Evolutionary conservation across 805 yeast genomes (phyloP).

Genomic region (Saccharomycopsis selenospora): DNA sequence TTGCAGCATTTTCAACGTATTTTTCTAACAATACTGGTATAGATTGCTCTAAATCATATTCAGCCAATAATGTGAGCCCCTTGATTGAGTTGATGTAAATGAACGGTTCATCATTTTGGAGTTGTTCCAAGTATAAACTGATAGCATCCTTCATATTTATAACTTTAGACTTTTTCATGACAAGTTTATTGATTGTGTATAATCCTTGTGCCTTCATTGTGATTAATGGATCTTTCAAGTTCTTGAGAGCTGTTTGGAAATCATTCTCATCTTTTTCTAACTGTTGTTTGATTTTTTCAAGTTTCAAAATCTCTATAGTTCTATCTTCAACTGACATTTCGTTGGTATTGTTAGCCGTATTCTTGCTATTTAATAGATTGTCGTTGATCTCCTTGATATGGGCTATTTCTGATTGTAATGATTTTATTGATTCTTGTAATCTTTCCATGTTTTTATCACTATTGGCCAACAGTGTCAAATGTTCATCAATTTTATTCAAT

Average conservation of each 20-base stretch:
- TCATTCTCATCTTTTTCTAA: constrained; percentile 33
- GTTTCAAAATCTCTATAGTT: constrained; percentile 9
- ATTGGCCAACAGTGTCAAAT: constrained; percentile 18
- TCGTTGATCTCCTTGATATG: constrained; percentile 2
- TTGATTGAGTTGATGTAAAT: constrained; percentile 79
- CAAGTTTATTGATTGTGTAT: constrained; percentile 49
- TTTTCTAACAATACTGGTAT: constrained; percentile 33
- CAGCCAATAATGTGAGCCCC: constrained; percentile 60
- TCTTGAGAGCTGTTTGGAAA: constrained; percentile 54
- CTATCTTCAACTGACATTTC: constrained; percentile 12
- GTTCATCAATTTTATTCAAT: constrained; percentile 28
- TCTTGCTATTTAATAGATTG: neutral
- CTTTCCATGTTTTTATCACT: neutral
- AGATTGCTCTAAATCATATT: constrained; percentile 33
- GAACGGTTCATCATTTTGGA: constrained; percentile 78
- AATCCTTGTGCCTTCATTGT: constrained; percentile 88
- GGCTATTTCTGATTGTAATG: constrained; percentile 1
- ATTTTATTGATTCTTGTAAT: neutral
- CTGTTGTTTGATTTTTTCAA: constrained; percentile 13
- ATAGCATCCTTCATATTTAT: constrained; percentile 48
- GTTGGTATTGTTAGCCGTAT: neutral
- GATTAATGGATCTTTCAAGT: constrained; percentile 67
- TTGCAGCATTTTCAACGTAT: constrained; percentile 24
- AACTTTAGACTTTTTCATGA: constrained; percentile 42
- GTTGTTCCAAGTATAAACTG: constrained; percentile 52